These are phyloP conservation scores for Silene conica DNA, from an alignment of 148 eudicot species.

Conservation along the genomic window DNA sequence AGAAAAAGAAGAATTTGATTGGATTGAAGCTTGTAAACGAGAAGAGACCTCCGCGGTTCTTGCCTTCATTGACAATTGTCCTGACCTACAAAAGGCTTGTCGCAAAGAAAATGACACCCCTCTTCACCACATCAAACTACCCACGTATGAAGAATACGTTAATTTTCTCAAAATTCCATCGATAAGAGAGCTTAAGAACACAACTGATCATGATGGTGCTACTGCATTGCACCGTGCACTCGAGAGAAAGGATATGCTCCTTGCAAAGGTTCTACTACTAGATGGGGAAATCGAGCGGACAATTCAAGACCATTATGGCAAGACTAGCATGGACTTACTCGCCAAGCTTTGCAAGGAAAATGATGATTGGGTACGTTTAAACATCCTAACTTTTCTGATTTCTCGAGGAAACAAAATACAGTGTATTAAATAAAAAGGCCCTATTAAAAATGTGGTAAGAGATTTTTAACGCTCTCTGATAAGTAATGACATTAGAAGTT, in stretches of 20 bases:
- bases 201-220: conserved; percentile 6
- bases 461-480: too few relatives aligned
- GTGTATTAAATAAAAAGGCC: too few relatives aligned
- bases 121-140: conserved; percentile 16
- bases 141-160: conserved; percentile 1
- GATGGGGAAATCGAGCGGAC: not conserved
- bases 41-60: conserved; percentile 1
- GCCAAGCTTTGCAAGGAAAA: not conserved
- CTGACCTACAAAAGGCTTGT: conserved; percentile 12
- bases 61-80: conserved; percentile 3
- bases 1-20: not conserved
- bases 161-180: conserved; percentile 10
- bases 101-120: conserved; percentile 18
- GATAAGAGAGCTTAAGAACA: conserved; percentile 13
- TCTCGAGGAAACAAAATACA: too few relatives aligned
- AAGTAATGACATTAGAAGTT: too few relatives aligned
- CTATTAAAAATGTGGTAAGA: too few relatives aligned
- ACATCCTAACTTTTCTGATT: too few relatives aligned
- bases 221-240: conserved; percentile 25
- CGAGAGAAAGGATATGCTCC: conserved; percentile 1
- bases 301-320: conserved; percentile 13
- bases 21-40: conserved; percentile 5
- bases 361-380: conserved; percentile 18
- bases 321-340: conserved; percentile 22
- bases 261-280: conserved; percentile 14